Evolutionary conservation across 1,139 yeast genomes (phyloP).

Genomic region (Blastobotrys proliferans): DNA sequence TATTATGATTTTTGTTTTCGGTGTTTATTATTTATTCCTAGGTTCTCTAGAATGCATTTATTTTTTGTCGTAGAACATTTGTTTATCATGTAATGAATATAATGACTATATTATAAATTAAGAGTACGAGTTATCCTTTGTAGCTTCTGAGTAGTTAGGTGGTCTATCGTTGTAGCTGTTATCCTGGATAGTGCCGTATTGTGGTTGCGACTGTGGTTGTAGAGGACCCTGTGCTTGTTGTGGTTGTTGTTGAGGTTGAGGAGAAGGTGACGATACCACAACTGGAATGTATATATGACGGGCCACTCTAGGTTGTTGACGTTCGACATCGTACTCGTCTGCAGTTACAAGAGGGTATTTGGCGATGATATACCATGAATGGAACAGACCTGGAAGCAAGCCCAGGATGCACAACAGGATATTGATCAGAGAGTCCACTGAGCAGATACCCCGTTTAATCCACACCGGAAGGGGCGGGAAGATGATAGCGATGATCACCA

Average conservation of each 20-base stretch:
- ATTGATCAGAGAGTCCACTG: slow-evolving; percentile 71
- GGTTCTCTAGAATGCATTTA: too few relatives aligned
- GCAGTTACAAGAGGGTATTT: slow-evolving; percentile 35
- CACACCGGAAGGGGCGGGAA: slow-evolving; percentile 82
- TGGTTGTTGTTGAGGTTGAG: slow-evolving; percentile 6
- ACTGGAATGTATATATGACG: slow-evolving; percentile 19
- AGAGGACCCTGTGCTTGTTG: too few relatives aligned
- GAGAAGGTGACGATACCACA: neutral
- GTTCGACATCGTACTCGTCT: slow-evolving; percentile 7
- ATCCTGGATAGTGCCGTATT: slow-evolving; percentile 12
- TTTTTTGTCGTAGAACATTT: too few relatives aligned
- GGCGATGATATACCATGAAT: slow-evolving; percentile 43
- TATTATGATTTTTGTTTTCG: neutral
- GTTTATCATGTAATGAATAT: too few relatives aligned
- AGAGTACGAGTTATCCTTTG: too few relatives aligned
- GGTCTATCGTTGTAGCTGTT: slow-evolving; percentile 10
- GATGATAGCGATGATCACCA: slow-evolving; percentile 74
- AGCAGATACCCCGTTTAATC: slow-evolving; percentile 67
- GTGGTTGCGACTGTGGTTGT: neutral
- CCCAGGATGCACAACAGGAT: slow-evolving; percentile 73
- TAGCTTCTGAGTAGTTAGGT: slow-evolving; percentile 9
- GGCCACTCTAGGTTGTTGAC: neutral
- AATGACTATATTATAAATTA: too few relatives aligned
- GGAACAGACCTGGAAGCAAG: slow-evolving; percentile 65
- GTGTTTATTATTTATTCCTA: neutral